These are phyloP conservation scores for Tribonema minus DNA, from an alignment of 108 stramenopile genomes.

Conservation along the genomic window DNA sequence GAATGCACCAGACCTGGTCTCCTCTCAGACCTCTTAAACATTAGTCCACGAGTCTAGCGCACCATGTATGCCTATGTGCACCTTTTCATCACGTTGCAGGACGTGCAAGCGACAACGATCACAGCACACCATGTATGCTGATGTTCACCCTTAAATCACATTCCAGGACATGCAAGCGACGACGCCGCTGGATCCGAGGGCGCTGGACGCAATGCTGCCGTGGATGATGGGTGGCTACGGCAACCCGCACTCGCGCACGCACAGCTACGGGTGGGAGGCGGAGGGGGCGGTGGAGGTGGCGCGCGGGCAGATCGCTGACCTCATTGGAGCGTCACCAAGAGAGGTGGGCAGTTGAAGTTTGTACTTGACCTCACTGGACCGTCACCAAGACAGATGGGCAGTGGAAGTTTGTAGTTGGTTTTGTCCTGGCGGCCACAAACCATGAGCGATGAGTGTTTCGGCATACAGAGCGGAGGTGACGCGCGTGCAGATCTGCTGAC, in stretches of 20 bases:
- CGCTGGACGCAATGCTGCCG: conserved; percentile 94
- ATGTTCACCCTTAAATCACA: background rate
- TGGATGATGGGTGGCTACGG: conserved; percentile 80
- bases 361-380: conserved; percentile 79
- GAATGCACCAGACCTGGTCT: background rate
- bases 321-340: conserved; percentile 82
- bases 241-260: conserved; percentile 97
- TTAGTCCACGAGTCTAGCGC: background rate
- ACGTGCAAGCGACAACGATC: background rate
- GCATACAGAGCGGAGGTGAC: too few species aligned
- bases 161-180: conserved; percentile 78
- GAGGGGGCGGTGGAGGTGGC: conserved; percentile 84
- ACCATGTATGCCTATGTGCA: background rate
- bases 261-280: conserved; percentile 94
- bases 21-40: background rate
- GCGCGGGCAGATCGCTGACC: conserved; percentile 74
- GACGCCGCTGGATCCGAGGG: conserved; percentile 97
- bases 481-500: too few species aligned
- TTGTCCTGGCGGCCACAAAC: conserved; percentile 81
- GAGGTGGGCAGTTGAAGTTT: too few species aligned
- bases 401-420: too few species aligned
- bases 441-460: too few species aligned
- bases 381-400: conserved; percentile 70
- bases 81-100: background rate
- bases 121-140: background rate